phyloP scores from a whole-genome alignment of 1,284 basidiomycete species.

The Coriolopsis trogii region DNA sequence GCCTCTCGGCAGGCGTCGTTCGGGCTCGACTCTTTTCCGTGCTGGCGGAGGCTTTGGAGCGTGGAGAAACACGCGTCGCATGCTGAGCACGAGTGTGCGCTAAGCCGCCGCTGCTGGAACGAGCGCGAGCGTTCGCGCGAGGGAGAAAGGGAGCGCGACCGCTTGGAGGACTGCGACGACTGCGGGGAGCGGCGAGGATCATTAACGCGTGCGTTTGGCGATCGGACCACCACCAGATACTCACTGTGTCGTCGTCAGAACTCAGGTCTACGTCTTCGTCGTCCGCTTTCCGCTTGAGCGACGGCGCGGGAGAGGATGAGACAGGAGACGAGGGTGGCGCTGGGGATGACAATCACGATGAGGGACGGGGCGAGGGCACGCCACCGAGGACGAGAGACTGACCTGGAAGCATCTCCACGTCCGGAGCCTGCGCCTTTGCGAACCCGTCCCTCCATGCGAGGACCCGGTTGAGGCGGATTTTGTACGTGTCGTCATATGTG shows the following conservation, averaged over 20 bases:
- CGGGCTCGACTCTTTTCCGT: constrained; percentile 51
- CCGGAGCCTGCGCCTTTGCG: constrained; percentile 26
- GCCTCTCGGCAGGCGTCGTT: constrained; percentile 72
- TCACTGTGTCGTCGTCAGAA: constrained; percentile 50
- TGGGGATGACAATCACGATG: constrained; percentile 7
- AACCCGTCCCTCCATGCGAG: constrained; percentile 61
- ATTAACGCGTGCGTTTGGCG: not conserved
- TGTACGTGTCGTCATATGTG: constrained; percentile 54
- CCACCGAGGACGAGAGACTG: constrained; percentile 15
- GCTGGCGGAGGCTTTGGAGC: constrained; percentile 55
- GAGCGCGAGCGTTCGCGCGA: constrained; percentile 16
- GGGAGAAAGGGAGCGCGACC: constrained; percentile 29
- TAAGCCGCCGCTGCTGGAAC: constrained; percentile 29
- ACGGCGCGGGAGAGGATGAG: constrained; percentile 24
- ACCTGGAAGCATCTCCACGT: constrained; percentile 23
- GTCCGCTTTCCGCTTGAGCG: constrained; percentile 48
- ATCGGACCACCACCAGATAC: constrained; percentile 30
- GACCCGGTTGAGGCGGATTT: constrained; percentile 53
- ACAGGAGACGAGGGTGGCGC: constrained; percentile 24
- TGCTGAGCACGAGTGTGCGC: constrained; percentile 59
- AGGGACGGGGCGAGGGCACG: constrained; percentile 10
- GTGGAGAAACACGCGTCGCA: constrained; percentile 69
- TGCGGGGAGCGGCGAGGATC: constrained; percentile 27
- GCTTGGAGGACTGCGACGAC: constrained; percentile 53
- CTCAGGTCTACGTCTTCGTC: constrained; percentile 38